phyloP scores from a whole-genome alignment of 2,329 filamentous ascomycete genomes.

The Mollisia scopiformis region DNA sequence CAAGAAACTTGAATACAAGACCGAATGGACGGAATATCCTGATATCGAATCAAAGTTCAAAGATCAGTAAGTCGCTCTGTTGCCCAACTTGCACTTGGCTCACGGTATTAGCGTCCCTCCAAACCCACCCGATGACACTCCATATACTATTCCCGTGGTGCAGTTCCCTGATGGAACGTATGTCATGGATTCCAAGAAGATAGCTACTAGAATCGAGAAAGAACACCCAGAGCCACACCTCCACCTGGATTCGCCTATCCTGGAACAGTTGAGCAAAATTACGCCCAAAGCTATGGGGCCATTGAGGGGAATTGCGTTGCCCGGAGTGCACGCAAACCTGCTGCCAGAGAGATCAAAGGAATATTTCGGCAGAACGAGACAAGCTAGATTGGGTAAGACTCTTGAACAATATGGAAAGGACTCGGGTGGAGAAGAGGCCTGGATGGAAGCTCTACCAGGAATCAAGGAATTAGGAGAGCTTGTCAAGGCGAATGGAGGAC shows the following conservation, averaged over 20 bases:
- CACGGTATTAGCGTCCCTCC: conserved; percentile 41
- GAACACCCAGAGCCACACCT: conserved; percentile 60
- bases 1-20: conserved; percentile 69
- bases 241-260: conserved; percentile 56
- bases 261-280: conserved; percentile 47
- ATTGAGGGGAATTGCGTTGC: conserved; percentile 48
- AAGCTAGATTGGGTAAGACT: conserved; percentile 51
- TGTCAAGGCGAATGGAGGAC: conserved; percentile 53
- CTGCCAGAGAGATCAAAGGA: conserved; percentile 53
- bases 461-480: conserved; percentile 44
- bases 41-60: conserved; percentile 59
- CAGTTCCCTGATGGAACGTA: conserved; percentile 58
- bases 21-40: conserved; percentile 71
- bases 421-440: conserved; percentile 53
- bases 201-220: conserved; percentile 61
- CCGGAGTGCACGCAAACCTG: conserved; percentile 51
- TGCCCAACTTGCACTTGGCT: not conserved
- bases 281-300: conserved; percentile 37
- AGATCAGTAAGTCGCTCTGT: conserved; percentile 50
- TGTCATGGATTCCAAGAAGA: conserved; percentile 66
- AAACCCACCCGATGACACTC: conserved; percentile 42
- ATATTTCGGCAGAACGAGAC: conserved; percentile 60
- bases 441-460: conserved; percentile 48
- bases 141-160: conserved; percentile 60
- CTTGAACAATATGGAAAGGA: conserved; percentile 52